These are phyloP conservation scores for Volutella citrinella DNA, from an alignment of 2,329 filamentous ascomycete genomes.

Conservation along the genomic window DNA sequence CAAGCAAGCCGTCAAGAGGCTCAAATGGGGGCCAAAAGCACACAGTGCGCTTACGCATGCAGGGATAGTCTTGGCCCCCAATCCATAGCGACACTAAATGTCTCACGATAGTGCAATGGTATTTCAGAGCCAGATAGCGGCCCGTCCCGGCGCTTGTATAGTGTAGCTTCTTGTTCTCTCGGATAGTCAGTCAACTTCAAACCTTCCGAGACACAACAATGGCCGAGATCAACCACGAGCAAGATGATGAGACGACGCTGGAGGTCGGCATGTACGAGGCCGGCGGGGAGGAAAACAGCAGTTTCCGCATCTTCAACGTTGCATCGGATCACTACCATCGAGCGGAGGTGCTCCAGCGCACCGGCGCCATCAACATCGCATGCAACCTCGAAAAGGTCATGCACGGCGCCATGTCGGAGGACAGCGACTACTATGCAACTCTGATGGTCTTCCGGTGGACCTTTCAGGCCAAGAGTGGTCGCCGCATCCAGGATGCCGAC, in stretches of 20 bases:
- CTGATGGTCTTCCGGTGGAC: conserved; percentile 7
- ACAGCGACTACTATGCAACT: conserved; percentile 7
- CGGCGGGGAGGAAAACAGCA: conserved; percentile 8
- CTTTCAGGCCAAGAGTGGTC: conserved; percentile 2
- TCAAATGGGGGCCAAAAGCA: not conserved
- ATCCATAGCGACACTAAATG: not conserved
- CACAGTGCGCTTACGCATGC: not conserved
- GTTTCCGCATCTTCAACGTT: conserved; percentile 11
- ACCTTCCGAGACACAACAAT: not conserved
- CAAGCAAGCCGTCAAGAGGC: not conserved
- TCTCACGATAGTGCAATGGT: not conserved
- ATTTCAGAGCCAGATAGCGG: not conserved
- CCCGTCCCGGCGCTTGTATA: too few species aligned
- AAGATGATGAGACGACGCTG: not conserved
- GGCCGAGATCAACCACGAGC: not conserved
- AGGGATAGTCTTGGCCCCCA: conserved; percentile 1
- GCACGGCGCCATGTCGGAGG: conserved; percentile 8
- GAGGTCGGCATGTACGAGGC: conserved; percentile 4
- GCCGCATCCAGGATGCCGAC: conserved; percentile 4
- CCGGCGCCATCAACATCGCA: conserved; percentile 10
- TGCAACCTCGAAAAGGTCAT: conserved; percentile 6
- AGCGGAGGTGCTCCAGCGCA: conserved; percentile 10
- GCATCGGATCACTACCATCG: conserved; percentile 10
- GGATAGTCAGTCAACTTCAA: not conserved
- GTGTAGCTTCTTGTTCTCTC: not conserved